Percentiles rank a stretch among this genome's conserved stretches.
phyloP scores from a whole-genome alignment of 75 land plant species.

The Cunninghamia lanceolata region DNA sequence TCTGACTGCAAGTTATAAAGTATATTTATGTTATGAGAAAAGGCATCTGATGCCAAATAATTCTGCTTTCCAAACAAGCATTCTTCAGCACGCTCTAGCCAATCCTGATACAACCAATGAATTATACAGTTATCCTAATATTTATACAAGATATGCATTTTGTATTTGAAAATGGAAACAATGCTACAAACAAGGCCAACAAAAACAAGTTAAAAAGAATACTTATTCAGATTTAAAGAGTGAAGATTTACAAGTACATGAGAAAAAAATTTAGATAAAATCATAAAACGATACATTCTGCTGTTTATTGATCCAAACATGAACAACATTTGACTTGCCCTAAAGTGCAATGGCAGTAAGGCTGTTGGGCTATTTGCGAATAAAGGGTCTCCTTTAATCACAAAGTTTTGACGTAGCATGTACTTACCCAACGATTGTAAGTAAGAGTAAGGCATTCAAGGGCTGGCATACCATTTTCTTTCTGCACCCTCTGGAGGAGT shows the following conservation, averaged over 20 bases:
- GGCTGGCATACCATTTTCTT: not conserved
- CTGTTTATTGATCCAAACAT: not conserved
- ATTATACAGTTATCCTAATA: not conserved
- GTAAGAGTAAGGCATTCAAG: not conserved
- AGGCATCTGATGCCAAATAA: not conserved
- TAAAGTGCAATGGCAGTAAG: not conserved
- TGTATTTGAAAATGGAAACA: not conserved
- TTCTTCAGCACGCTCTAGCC: constrained; percentile 1
- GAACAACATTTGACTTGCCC: not conserved
- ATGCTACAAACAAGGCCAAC: not conserved
- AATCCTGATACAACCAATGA: constrained; percentile 1
- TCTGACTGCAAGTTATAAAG: constrained; percentile 5
- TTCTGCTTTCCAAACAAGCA: not conserved
- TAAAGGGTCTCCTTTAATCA: not conserved
- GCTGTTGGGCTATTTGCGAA: not conserved
- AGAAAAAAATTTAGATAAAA: not conserved
- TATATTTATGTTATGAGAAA: not conserved
- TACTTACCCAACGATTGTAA: not conserved
- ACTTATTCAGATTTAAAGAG: not conserved
- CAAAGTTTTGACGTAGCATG: not conserved
- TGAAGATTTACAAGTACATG: not conserved
- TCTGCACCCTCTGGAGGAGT: not conserved
- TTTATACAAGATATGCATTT: not conserved
- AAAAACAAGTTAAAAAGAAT: not conserved
- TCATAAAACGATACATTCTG: not conserved